A percentile compares a stretch with the other conserved stretches of the same genome.
These are phyloP conservation scores for Artemisia tridentata DNA, from an alignment of 129 eudicot species.

Conservation along the genomic window DNA sequence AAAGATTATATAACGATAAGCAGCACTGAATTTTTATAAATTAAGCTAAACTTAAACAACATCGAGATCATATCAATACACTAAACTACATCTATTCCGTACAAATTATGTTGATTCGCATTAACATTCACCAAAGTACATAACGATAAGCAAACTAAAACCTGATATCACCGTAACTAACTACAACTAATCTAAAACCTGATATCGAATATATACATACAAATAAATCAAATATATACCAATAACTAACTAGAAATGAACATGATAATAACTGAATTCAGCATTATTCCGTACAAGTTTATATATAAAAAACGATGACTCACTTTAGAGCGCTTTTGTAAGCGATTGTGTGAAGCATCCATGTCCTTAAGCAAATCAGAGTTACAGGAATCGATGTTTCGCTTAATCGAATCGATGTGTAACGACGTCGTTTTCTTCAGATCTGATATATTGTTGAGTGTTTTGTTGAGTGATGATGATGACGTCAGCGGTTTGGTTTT, in stretches of 20 bases:
- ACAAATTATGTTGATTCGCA: too few relatives aligned
- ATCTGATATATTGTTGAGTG: constrained; percentile 44
- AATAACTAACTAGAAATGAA: too few relatives aligned
- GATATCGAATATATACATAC: too few relatives aligned
- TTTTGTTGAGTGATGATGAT: too few relatives aligned
- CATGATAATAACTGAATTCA: too few relatives aligned
- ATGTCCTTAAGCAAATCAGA: constrained; percentile 55
- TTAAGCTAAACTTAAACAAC: not conserved
- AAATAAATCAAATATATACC: too few relatives aligned
- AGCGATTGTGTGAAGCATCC: constrained; percentile 59
- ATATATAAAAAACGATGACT: not conserved
- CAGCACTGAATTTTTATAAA: not conserved
- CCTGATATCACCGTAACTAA: too few relatives aligned
- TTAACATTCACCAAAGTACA: not conserved
- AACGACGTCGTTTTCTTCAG: constrained; percentile 58
- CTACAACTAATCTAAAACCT: too few relatives aligned
- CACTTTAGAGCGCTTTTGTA: constrained; percentile 72
- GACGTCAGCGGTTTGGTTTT: too few relatives aligned
- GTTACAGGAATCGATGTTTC: constrained; percentile 54
- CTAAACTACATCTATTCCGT: too few relatives aligned
- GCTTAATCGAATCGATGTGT: constrained; percentile 52
- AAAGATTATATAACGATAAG: not conserved
- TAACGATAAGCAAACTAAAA: not conserved
- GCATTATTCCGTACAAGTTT: too few relatives aligned
- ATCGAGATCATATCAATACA: too few relatives aligned